Conservation (phyloP, 169 alveolate genomes). For the Eimeria acervulina region DNA sequence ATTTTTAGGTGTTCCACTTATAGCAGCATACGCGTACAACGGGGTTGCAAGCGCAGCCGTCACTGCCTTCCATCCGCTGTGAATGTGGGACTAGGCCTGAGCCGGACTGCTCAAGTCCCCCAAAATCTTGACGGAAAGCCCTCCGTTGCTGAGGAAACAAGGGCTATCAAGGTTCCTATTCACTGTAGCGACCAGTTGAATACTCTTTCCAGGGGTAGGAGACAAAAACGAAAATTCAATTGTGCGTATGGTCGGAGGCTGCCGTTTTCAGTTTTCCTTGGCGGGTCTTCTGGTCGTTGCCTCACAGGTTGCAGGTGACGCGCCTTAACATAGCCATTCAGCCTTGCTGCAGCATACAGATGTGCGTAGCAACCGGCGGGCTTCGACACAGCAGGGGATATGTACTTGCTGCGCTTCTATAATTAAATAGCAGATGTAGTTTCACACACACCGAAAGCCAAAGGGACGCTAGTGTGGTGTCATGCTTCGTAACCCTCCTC, state of each 20-base stretch:
- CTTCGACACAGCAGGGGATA: not conserved
- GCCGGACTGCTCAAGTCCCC: not conserved
- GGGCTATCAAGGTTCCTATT: not conserved
- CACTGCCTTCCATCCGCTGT: not conserved
- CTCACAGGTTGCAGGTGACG: not conserved
- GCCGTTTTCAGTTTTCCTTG: not conserved
- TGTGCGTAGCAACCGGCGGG: not conserved
- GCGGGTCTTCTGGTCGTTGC: not conserved
- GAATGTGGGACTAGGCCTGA: not conserved
- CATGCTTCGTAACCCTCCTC: not conserved
- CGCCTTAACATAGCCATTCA: not conserved
- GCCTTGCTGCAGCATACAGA: not conserved
- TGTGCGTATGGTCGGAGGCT: not conserved
- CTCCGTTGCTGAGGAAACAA: not conserved
- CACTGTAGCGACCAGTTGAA: not conserved
- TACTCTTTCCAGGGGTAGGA: not conserved
- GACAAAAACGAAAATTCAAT: not conserved
- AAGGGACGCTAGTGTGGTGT: not conserved
- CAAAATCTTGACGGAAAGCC: not conserved
- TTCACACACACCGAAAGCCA: not conserved
- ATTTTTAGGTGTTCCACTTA: not conserved
- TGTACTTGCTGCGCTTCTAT: not conserved
- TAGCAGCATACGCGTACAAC: not conserved
- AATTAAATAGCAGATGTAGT: not conserved
- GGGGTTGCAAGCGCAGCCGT: not conserved